Evolutionary conservation across 768 basidiomycete genomes (phyloP), one percentile per base, ranked within the genome.

Genomic region (Porphyrellus cyaneotinctus): DNA sequence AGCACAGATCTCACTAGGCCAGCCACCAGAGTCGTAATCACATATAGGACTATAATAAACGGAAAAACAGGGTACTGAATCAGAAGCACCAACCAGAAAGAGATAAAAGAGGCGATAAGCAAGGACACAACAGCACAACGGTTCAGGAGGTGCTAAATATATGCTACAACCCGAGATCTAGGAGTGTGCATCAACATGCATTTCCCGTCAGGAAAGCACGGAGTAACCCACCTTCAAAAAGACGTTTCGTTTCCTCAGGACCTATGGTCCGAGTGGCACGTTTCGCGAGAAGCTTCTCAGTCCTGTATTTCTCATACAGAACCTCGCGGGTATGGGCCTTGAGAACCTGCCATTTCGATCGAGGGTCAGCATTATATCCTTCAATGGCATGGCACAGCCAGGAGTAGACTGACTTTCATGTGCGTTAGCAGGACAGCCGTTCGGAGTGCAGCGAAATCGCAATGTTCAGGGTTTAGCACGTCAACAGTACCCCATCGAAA

Each of bases 401-500:
- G 57, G 38, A 48, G 45, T 49, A 46, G 69, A 76, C 53, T 58
- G 26, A 93, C 91, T 76, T 88, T 91, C 69, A 93, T 77, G 71
- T 93, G 90, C 35, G 87, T 91, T 18, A 88, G 87, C 52, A 97
- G 70, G 48, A 95, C 80, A 47, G 88, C 85, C 14, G 90, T 91
- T 57, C 90, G 80, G 68, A 97, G 72, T 56, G 88, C 84, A 35
- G 87, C 80, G 67, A 92, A 94, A 70, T 97, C 94, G 60, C 89
- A 93, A 58, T 95, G 92, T 26, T 76, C 78, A 47, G 91, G 89
- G 69, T 91, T 78, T 44, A 94, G 80, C 50, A 94, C 91, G 68
- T 93, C 88, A 53, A 95, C 78, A 41, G 79, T 87, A 32, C 94
- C 94, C 93, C 93, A 95, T 60, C 91, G 74, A 68, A 87, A 95